These are phyloP conservation scores for Blastobotrys indianensis DNA, from an alignment of 1,139 yeast genomes.

Conservation along the genomic window DNA sequence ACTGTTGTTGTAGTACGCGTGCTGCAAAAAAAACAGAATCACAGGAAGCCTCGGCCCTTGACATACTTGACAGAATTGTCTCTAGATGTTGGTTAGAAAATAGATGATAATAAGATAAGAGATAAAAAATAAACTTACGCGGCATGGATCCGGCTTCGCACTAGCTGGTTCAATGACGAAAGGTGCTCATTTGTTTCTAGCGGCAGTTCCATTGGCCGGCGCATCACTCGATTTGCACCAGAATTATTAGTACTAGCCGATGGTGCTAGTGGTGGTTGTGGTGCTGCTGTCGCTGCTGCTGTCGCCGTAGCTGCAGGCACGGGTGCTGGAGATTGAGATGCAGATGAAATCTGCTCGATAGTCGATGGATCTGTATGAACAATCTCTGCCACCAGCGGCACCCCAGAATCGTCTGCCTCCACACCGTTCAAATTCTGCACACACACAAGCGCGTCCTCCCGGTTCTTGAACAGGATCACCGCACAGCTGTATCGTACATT, in stretches of 20 bases:
- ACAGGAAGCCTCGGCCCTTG: constrained; percentile 4
- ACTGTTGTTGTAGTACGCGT: neutral
- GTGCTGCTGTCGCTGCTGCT: too few relatives aligned
- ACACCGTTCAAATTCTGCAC: constrained; percentile 13
- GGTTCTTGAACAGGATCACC: constrained; percentile 12
- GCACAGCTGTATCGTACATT: constrained; percentile 12
- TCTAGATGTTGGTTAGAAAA: too few relatives aligned
- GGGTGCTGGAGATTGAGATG: too few relatives aligned
- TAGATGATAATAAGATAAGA: too few relatives aligned
- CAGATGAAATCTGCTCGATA: too few relatives aligned
- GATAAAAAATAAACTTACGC: too few relatives aligned
- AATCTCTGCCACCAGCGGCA: constrained; percentile 14
- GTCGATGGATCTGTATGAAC: neutral
- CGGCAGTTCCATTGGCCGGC: too few relatives aligned
- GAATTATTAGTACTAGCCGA: too few relatives aligned
- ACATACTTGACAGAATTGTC: constrained; percentile 1
- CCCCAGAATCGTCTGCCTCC: constrained; percentile 15
- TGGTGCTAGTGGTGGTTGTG: too few relatives aligned
- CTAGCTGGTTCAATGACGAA: neutral
- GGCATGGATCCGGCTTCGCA: neutral
- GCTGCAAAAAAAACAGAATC: neutral
- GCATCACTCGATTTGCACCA: too few relatives aligned
- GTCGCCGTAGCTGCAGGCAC: too few relatives aligned
- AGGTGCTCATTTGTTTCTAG: too few relatives aligned
- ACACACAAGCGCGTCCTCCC: constrained; percentile 15